phyloP scores from a whole-genome alignment of 176 grass and related monocot species.

The Poa annua region DNA sequence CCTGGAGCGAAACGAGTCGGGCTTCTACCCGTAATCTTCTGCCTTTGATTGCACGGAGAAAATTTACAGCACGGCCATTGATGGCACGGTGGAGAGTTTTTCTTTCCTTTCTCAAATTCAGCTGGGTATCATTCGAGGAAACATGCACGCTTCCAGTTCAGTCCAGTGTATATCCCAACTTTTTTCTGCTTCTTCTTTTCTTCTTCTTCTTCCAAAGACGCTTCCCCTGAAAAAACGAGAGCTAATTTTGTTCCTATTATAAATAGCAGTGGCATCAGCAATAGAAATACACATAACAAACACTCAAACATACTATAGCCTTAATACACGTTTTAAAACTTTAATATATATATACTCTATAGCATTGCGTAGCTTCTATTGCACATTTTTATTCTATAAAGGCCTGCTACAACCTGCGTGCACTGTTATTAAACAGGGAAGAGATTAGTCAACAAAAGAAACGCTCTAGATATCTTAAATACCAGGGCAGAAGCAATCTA shows the following conservation, averaged over 20 bases:
- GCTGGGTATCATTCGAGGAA: not conserved
- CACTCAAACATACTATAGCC: not conserved
- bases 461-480: not conserved
- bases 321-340: not conserved
- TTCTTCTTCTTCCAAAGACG: not conserved
- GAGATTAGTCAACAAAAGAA: constrained; percentile 4
- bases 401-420: constrained; percentile 7
- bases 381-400: constrained; percentile 11
- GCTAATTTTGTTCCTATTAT: not conserved
- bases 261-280: not conserved
- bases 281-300: too few species aligned
- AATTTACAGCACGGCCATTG: not conserved
- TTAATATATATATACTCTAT: not conserved
- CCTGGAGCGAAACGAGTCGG: too few species aligned
- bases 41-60: too few species aligned
- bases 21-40: too few species aligned
- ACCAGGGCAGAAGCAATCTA: constrained; percentile 20
- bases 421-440: not conserved
- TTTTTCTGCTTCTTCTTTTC: not conserved
- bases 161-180: not conserved
- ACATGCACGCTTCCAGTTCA: not conserved
- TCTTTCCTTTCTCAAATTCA: not conserved
- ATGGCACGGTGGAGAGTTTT: not conserved
- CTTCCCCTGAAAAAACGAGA: too few species aligned
- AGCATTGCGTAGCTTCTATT: not conserved